A percentile compares a stretch with the other conserved stretches of the same genome.
Evolutionary conservation across 257 asterid species (phyloP).

Genomic region (Penstemon barbatus): DNA sequence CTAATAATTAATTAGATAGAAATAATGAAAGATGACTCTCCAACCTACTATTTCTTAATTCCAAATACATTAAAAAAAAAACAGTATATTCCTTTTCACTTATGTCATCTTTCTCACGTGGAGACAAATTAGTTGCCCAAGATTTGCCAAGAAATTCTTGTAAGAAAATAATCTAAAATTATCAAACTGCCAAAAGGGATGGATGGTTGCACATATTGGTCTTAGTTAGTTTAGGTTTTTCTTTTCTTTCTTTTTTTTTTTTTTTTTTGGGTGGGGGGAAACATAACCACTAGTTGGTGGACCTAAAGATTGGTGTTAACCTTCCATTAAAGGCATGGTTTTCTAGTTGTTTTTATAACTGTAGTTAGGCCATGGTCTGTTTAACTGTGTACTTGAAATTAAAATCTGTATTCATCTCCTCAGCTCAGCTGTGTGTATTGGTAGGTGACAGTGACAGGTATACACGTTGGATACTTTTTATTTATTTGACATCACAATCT

Average conservation of each 20-base stretch:
- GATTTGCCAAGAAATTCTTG: slow-evolving; percentile 31
- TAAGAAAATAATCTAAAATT: neutral
- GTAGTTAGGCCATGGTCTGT: slow-evolving; percentile 40
- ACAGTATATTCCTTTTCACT: slow-evolving; percentile 40
- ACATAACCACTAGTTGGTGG: slow-evolving; percentile 82
- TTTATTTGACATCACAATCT: too few relatives aligned
- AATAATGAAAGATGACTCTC: slow-evolving; percentile 40
- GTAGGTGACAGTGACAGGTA: slow-evolving; percentile 1
- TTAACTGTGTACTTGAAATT: slow-evolving; percentile 7
- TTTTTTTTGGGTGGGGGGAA: neutral
- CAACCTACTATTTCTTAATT: slow-evolving; percentile 38
- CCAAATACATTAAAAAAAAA: slow-evolving; percentile 20
- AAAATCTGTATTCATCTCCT: too few relatives aligned
- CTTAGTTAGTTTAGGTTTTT: slow-evolving; percentile 34
- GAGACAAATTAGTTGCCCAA: slow-evolving; percentile 43
- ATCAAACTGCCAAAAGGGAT: slow-evolving; percentile 21
- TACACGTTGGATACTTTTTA: too few relatives aligned
- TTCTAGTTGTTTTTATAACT: slow-evolving; percentile 21
- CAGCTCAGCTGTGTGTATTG: neutral
- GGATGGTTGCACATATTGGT: slow-evolving; percentile 33
- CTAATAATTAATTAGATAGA: slow-evolving; percentile 22
- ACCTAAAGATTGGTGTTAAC: slow-evolving; percentile 44
- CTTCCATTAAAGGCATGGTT: slow-evolving; percentile 34
- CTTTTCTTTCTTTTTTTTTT: slow-evolving; percentile 37
- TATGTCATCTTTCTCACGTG: slow-evolving; percentile 64